phyloP scores from a whole-genome alignment of 192 early-diverging fungal species.

The Linnemannia elongata region DNA sequence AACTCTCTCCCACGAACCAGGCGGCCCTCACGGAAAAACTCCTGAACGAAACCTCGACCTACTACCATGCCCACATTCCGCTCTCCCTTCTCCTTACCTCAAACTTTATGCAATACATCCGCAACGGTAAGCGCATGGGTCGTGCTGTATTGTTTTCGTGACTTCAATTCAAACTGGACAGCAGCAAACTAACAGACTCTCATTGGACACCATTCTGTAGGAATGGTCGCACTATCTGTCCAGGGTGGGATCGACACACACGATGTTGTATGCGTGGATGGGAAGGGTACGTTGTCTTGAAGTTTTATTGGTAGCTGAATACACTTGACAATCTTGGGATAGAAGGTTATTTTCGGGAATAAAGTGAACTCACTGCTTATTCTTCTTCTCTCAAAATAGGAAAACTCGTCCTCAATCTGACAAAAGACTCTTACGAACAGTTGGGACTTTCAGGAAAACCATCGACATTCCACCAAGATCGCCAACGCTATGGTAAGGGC shows the following conservation, averaged over 20 bases:
- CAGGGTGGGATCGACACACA: conserved; percentile 38
- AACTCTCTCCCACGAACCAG: neutral
- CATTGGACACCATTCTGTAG: neutral
- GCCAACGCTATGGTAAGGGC: conserved; percentile 54
- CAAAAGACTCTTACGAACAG: conserved; percentile 61
- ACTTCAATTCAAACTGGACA: neutral
- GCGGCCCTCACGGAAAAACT: conserved; percentile 12
- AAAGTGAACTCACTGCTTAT: too few relatives aligned
- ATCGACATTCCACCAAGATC: conserved; percentile 46
- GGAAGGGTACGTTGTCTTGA: conserved; percentile 16
- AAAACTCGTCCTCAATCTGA: conserved; percentile 56
- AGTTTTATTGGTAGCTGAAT: too few relatives aligned
- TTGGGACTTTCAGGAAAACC: conserved; percentile 55
- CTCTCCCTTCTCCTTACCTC: conserved; percentile 33
- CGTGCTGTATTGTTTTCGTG: neutral
- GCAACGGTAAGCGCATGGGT: conserved; percentile 24
- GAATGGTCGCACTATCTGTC: conserved; percentile 28
- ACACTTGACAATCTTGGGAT: neutral
- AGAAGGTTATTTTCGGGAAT: neutral
- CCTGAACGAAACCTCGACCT: neutral
- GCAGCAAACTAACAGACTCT: too few relatives aligned
- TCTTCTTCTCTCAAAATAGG: conserved; percentile 25
- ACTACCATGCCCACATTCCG: conserved; percentile 39
- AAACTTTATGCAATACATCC: conserved; percentile 40
- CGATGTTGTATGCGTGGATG: conserved; percentile 43